Base-by-base conservation (phyloP, 108 stramenopile species). In the Cyclotella atomus region DNA sequence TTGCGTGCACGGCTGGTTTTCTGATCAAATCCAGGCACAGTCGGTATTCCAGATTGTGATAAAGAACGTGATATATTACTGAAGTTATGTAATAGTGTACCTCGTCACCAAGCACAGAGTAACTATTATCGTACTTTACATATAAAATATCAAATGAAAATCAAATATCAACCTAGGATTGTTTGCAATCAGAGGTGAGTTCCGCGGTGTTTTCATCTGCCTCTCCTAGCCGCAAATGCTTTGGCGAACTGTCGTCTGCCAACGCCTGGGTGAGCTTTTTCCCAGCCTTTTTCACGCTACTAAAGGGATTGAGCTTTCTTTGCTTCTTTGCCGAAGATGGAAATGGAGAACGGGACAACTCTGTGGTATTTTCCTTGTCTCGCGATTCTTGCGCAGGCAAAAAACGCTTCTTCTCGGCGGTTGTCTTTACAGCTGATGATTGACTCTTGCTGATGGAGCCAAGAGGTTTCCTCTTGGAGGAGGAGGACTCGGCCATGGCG, bases 151-250 rank as follows among this genome's bases (percentile, higher is more conserved):
- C 16, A 41, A 41, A 41, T 12, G 38, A 41, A 41, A 41, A 41
- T 12, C 38, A 41, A 6, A n/a, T n/a, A n/a, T n/a, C n/a, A n/a
- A n/a, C n/a, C 36, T 60, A 78, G 17, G 72, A 73, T 45, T 79
- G 77, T 15, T 79, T 79, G 44, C 77, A 79, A 33, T 79, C 77
- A 41, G 68, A 34, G 30, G 77, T 79, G 49, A 65, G 24, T 27
- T 79, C 77, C 0, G 19, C 65, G 4, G 71, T 73, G 17, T 52
- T 57, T 27, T 79, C 77, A 49, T 62, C 59, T 23, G 73, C 64
- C 17, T 65, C 72, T 0, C 77, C 71, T 9, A 79, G 65, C 15
- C 57, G 59, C 47, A 68, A 62, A 3, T 59, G 60, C 19, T 74
- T 73, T 3, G 71, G 68, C n/a, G 77, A 59, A 24, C 43, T 41